A percentile compares a stretch with the other conserved stretches of the same genome.
phyloP scores from a whole-genome alignment of 148 eudicot genomes.

The Persicaria maculosa region DNA sequence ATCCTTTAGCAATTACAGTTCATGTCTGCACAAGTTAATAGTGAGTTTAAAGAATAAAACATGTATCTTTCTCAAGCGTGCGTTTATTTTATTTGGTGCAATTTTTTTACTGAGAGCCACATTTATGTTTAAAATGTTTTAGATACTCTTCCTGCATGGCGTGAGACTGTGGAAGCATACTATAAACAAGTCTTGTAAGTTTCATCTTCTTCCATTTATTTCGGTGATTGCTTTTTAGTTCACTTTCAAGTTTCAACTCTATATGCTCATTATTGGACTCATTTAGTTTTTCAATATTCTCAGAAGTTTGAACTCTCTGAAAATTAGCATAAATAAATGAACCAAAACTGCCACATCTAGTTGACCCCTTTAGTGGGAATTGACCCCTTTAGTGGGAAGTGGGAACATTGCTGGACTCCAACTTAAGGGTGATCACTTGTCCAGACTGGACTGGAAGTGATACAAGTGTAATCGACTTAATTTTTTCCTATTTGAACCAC shows the following conservation, averaged over 20 bases:
- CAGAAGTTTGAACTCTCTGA: background rate
- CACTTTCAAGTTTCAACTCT: background rate
- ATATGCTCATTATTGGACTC: background rate
- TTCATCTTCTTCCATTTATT: slow-evolving; percentile 5
- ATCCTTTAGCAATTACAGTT: background rate
- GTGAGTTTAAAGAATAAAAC: background rate
- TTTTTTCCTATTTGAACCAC: background rate
- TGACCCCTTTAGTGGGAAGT: background rate
- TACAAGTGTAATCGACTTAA: background rate
- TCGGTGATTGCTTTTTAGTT: background rate
- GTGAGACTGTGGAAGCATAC: slow-evolving; percentile 25
- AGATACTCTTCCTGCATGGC: slow-evolving; percentile 9
- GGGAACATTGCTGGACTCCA: background rate
- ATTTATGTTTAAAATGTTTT: background rate
- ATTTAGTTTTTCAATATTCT: background rate
- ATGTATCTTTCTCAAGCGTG: background rate
- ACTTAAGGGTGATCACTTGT: background rate
- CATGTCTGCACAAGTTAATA: background rate
- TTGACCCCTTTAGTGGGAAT: background rate
- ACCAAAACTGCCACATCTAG: background rate
- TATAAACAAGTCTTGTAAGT: slow-evolving; percentile 39
- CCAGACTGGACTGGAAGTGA: background rate
- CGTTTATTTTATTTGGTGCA: background rate
- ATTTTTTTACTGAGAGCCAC: background rate
- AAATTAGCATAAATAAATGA: background rate